Percentiles rank a stretch among this genome's conserved stretches.
Conservation (phyloP, 1,139 yeast genomes). For the Saccharomyces hybrid region DNA sequence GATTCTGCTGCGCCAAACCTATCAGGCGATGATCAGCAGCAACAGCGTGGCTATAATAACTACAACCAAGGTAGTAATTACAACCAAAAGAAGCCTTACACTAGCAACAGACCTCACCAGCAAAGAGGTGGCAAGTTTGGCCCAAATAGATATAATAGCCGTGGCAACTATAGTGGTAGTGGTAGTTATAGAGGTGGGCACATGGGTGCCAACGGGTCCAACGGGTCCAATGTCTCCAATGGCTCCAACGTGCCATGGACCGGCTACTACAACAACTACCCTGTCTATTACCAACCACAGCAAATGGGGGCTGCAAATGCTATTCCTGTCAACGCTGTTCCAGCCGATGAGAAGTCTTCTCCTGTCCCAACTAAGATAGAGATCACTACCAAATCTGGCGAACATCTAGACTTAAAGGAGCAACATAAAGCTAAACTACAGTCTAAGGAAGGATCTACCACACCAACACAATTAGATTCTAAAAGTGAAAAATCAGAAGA, state of each 20-base stretch:
- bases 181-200: background rate
- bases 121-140: background rate
- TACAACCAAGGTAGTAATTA: background rate
- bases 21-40: background rate
- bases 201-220: background rate
- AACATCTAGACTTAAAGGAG: conserved; percentile 25
- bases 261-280: background rate
- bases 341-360: conserved; percentile 5
- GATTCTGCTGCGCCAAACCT: background rate
- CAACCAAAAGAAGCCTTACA: background rate
- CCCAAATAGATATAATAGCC: background rate
- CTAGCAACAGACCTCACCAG: background rate
- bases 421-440: conserved; percentile 12
- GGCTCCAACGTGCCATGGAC: background rate
- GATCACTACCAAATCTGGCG: conserved; percentile 32
- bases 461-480: background rate
- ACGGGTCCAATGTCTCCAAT: background rate
- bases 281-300: background rate
- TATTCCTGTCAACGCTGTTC: background rate
- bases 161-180: background rate
- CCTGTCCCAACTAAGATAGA: conserved; percentile 26
- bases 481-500: background rate
- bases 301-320: background rate
- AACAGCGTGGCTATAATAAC: background rate
- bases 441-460: background rate